Percentiles rank a stretch among this genome's conserved stretches.
phyloP scores from a whole-genome alignment of 176 grass and related monocot species.

The Leersia perrieri region DNA sequence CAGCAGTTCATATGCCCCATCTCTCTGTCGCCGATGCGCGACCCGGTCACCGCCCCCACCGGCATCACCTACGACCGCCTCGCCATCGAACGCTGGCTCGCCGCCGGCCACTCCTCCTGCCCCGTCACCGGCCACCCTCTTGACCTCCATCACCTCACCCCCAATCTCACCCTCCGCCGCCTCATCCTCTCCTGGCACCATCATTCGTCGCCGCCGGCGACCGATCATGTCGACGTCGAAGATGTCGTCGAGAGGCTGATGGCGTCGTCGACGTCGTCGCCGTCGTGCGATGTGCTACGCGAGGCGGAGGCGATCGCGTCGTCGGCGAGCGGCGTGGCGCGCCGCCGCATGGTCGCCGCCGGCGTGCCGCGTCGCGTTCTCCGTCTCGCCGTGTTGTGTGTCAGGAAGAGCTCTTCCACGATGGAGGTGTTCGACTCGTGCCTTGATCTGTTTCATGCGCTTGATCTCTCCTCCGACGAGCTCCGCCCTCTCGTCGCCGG shows the following conservation, averaged over 20 bases:
- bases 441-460: conserved; percentile 22
- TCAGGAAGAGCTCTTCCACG: neutral
- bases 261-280: neutral
- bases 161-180: conserved; percentile 63
- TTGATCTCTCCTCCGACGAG: conserved; percentile 32
- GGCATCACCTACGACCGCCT: conserved; percentile 74
- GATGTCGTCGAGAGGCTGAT: conserved; percentile 22
- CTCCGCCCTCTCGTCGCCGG: neutral
- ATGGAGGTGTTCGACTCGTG: conserved; percentile 13
- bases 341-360: conserved; percentile 29
- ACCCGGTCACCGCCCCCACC: conserved; percentile 56
- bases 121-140: conserved; percentile 52
- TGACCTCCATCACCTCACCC: conserved; percentile 48
- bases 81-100: conserved; percentile 64
- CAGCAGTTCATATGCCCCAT: conserved; percentile 58
- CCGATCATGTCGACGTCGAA: neutral
- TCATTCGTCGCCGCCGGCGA: no score
- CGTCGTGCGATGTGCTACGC: neutral
- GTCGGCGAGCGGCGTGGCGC: neutral
- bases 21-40: conserved; percentile 54
- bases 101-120: conserved; percentile 50
- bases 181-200: conserved; percentile 41
- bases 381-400: conserved; percentile 1
- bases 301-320: neutral
- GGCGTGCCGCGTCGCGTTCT: conserved; percentile 29